A percentile compares a stretch with the other conserved stretches of the same genome.
Evolutionary conservation across 2,329 filamentous ascomycete species (phyloP).

Genomic region (Decorospora gaudefroyi): DNA sequence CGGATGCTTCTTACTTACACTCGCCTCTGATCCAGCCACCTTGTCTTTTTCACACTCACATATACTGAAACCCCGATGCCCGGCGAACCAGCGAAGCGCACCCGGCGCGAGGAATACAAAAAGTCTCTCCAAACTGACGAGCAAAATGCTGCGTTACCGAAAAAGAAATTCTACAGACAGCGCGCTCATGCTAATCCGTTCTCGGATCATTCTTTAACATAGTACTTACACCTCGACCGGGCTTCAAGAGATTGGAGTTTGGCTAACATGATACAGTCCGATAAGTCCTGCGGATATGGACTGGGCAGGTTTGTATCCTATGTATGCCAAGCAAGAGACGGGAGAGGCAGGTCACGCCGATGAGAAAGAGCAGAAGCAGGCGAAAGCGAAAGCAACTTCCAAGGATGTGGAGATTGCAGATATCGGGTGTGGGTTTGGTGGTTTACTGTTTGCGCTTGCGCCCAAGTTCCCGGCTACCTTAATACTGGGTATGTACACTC

Average conservation of each 20-base stretch:
- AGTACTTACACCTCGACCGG: constrained; percentile 69
- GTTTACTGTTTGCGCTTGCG: constrained; percentile 81
- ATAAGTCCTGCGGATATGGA: constrained; percentile 81
- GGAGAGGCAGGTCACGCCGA: constrained; percentile 25
- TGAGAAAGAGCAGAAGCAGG: constrained; percentile 17
- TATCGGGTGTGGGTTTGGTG: constrained; percentile 96
- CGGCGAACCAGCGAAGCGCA: constrained; percentile 46
- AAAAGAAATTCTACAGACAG: constrained; percentile 96
- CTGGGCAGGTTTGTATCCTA: constrained; percentile 83
- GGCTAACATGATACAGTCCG: constrained; percentile 62
- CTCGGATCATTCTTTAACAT: constrained; percentile 86
- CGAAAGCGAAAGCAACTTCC: constrained; percentile 48
- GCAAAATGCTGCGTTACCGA: constrained; percentile 68
- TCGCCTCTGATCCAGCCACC: constrained; percentile 1
- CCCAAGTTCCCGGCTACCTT: constrained; percentile 80
- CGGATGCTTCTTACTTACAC: constrained; percentile 18
- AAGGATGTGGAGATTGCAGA: constrained; percentile 89
- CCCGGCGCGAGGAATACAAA: constrained; percentile 55
- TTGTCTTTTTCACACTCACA: constrained; percentile 1
- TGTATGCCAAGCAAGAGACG: constrained; percentile 56
- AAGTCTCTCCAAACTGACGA: constrained; percentile 43
- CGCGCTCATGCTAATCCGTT: constrained; percentile 97
- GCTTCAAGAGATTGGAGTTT: not conserved
- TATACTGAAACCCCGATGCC: constrained; percentile 32
- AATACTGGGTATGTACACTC: constrained; percentile 72